A percentile compares a stretch with the other conserved stretches of the same genome.
phyloP scores from a whole-genome alignment of 345 rosid species.

The Bruguiera parviflora region DNA sequence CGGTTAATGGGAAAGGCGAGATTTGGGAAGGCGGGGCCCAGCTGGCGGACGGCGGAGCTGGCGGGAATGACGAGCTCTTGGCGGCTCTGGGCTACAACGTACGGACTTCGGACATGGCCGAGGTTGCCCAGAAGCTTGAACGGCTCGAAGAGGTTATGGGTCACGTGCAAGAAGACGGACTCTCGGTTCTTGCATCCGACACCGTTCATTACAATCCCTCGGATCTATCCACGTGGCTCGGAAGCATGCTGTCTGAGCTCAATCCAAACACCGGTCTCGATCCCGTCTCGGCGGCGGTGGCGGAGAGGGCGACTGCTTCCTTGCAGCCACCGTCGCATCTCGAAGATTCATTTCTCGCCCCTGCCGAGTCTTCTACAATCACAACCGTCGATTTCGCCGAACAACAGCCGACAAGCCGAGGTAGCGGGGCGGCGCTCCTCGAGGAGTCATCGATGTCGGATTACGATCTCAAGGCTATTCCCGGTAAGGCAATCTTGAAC shows the following conservation, averaged over 20 bases:
- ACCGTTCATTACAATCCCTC: constrained; percentile 80
- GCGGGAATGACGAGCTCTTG: constrained; percentile 68
- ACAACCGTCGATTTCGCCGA: constrained; percentile 33
- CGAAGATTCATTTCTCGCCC: constrained; percentile 32
- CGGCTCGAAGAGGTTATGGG: constrained; percentile 72
- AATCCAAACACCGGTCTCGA: constrained; percentile 40
- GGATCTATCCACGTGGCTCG: constrained; percentile 64
- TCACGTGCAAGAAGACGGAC: constrained; percentile 52
- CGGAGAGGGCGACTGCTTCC: background rate
- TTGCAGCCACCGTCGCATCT: background rate
- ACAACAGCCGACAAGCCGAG: background rate
- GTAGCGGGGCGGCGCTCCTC: constrained; percentile 32
- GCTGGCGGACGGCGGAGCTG: constrained; percentile 22
- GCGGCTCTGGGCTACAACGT: constrained; percentile 77
- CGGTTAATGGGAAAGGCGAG: constrained; percentile 42
- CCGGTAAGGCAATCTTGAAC: constrained; percentile 59
- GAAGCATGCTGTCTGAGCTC: constrained; percentile 61
- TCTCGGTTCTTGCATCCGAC: constrained; percentile 55
- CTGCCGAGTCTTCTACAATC: constrained; percentile 40
- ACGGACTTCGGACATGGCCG: constrained; percentile 72
- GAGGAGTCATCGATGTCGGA: constrained; percentile 43
- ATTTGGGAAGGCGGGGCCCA: constrained; percentile 40
- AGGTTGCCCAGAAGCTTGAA: constrained; percentile 79
- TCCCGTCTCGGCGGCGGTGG: constrained; percentile 1
- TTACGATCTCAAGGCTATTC: constrained; percentile 68